phyloP scores from a whole-genome alignment of 345 rosid species.

The Citropsis articulata region DNA sequence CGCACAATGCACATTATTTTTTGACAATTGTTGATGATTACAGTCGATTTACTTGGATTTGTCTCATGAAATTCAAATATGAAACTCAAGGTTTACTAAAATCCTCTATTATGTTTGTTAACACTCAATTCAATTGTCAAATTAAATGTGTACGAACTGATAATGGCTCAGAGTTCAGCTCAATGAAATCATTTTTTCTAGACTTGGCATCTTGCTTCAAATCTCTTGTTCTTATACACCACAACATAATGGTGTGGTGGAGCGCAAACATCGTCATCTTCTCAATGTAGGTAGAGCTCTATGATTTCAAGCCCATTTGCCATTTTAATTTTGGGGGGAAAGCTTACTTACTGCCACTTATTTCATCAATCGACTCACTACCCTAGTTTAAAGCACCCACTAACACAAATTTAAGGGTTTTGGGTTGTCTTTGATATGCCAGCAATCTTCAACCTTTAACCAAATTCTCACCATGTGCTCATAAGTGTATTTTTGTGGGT shows the following conservation, averaged over 20 bases:
- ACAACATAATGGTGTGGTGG: neutral
- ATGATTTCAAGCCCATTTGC: neutral
- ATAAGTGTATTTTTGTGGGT: no score
- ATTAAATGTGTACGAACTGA: no score
- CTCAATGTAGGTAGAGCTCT: neutral
- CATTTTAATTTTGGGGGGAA: neutral
- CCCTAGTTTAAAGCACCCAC: no score
- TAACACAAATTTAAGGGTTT: neutral
- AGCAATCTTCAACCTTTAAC: no score
- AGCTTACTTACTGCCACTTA: neutral
- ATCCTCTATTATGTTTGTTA: neutral
- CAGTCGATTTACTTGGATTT: no score
- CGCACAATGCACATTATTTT: no score
- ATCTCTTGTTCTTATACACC: neutral
- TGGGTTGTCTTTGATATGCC: neutral
- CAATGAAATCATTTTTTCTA: no score
- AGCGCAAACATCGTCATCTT: neutral
- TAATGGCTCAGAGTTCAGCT: no score
- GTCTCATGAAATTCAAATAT: neutral
- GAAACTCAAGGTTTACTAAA: neutral
- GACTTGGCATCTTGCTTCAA: no score
- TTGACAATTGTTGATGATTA: no score
- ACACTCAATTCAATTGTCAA: neutral
- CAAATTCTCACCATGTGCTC: no score
- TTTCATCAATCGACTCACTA: neutral